phyloP scores from a whole-genome alignment of 179 eudicot species.

The Beta corolliflora region DNA sequence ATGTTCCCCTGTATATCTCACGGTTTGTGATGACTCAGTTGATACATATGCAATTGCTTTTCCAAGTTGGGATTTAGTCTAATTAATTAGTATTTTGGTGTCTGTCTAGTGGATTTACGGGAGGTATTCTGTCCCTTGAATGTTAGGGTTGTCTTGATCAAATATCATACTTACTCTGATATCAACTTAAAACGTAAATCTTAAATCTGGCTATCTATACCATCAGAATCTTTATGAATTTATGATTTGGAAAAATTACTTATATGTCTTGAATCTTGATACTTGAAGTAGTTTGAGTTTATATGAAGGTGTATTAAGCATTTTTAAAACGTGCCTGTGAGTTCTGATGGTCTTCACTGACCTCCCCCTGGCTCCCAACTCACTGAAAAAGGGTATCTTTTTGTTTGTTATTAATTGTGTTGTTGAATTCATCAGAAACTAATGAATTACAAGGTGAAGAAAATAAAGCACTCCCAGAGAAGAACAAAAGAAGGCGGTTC shows the following conservation, averaged over 20 bases:
- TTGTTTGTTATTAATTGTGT: neutral
- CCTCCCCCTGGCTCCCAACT: neutral
- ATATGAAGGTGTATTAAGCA: neutral
- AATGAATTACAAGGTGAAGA: constrained; percentile 60
- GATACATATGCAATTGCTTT: neutral
- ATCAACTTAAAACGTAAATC: neutral
- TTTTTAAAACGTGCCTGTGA: neutral
- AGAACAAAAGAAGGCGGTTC: constrained; percentile 65
- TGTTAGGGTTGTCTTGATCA: neutral
- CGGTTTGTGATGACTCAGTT: neutral
- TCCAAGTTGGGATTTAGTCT: neutral
- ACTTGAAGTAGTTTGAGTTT: neutral
- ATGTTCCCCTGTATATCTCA: neutral
- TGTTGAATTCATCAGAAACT: constrained; percentile 36
- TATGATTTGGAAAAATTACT: neutral
- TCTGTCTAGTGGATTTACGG: neutral
- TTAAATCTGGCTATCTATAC: neutral
- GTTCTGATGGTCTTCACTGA: neutral
- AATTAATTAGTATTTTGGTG: neutral
- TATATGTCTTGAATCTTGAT: neutral
- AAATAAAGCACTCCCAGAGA: constrained; percentile 59
- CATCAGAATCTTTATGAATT: neutral
- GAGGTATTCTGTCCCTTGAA: neutral
- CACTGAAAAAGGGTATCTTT: too few species aligned
- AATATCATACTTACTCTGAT: neutral